Evolutionary conservation across 176 grass and related monocot genomes (phyloP), one percentile per base, ranked within the genome.

Genomic region (Avena insularis): DNA sequence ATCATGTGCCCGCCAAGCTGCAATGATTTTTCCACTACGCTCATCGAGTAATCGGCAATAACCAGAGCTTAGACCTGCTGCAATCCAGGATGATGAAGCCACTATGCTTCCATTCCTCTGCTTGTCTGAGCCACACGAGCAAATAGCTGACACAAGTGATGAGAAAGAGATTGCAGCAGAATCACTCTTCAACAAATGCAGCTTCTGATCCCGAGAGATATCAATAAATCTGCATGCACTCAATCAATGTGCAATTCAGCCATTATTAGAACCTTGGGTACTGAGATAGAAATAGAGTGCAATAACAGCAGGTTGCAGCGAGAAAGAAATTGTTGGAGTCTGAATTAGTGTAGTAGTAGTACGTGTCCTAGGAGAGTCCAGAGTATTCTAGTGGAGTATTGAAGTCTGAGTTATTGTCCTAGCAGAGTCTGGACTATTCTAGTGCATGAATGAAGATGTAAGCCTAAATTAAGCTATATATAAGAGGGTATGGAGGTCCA

Each of bases 131-230:
- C 91, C 93, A 93, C 93, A 95, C 29, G 95, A 92, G 75, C 96
- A 98, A 88, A 98, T 92, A 83, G 96, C 88, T 60, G 96, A 98
- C 48, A 98, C 91, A 71, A 98, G 89, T 74, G 95, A 93, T 55
- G 95, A 98, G 76, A 98, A 90, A 31, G 93, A 98, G 83, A 94
- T 90, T 81, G 95, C 96, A 71, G 87, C 84, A 12, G 79, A 85
- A 80, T 94, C 92, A 77, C 91, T 95, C 93, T 92, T 94, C 91
- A 91, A 98, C 71, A 95, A 77, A 59, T 98, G 96, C 40, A 98
- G 90, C 79, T 98, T 98, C 77, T 90, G 90, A 81, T 92, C 79
- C 67, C 48, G 93, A 84, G 84, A 88, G 65, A 95, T 84, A 88
- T 98, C 96, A 91, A 98, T 95, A 82, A 93, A 95, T 91, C 96